Base-by-base conservation (phyloP, 805 yeast species). In the Dipodascopsis uninucleata region DNA sequence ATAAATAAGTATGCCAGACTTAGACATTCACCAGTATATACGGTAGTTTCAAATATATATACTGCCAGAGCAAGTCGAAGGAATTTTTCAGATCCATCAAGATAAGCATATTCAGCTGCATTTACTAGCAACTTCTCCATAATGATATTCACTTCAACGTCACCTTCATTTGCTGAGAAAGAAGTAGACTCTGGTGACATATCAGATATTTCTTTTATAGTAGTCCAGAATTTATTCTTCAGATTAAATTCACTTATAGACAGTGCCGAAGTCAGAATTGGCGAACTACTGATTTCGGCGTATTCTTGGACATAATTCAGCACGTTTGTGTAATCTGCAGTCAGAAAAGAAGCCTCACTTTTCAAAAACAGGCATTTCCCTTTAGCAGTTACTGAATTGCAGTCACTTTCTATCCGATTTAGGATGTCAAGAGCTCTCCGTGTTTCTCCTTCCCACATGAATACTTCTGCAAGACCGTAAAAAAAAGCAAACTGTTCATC, bases 11-110 rank as follows among this genome's bases (percentile, higher is more conserved):
- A 47, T 5, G 55, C 40, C 6, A 28, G 31, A n/a, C 43, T 28
- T 9, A 49, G 25, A 21, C 28, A 20, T 7, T 51, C 55, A 23
- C 37, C 45, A 12, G 48, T 36, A 12, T 53, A 52, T n/a, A 33
- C 18, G 18, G 28, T 36, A 12, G 43, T 22, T n/a, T 49, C 36
- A 28, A 40, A 14, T 12, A 44, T 23, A 3, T 44, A 17, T 10
- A 36, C 14, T 16, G 41, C 17, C 25, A 49, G 36, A 6, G 47
- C 24, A 6, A 18, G 9, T 17, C 23, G 33, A 9, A 29, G 45
- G 31, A 51, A 36, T 10, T 26, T 16, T 12, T 49, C 47, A 3
- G 48, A 50, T 2, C 36, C 37, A 9, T 38, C 46, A 39, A 47
- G 31, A 26, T 48, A 49, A 3, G 39, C 40, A 12, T 28, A n/a